Percentiles rank a stretch among this genome's conserved stretches.
phyloP scores from a whole-genome alignment of 2,329 filamentous ascomycete species.

The Coniochaeta sp. region DNA sequence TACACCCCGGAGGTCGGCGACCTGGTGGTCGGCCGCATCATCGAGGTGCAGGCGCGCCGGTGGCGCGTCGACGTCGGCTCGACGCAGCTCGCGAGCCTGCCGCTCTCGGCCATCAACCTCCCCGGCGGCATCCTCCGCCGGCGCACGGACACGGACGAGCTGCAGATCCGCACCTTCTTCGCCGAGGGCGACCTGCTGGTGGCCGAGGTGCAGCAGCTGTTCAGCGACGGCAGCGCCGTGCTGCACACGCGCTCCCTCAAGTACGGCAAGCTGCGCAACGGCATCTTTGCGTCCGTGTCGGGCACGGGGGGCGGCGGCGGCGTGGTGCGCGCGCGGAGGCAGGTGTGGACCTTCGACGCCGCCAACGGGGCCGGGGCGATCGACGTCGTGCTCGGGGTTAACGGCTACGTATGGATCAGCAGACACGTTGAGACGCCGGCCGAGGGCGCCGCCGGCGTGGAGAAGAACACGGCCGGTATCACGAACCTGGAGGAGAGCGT shows the following conservation, averaged over 20 bases:
- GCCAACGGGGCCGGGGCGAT: conserved; percentile 54
- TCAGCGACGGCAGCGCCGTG: conserved; percentile 76
- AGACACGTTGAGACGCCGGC: conserved; percentile 61
- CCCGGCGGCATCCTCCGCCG: conserved; percentile 88
- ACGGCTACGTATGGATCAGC: conserved; percentile 94
- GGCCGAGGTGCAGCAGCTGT: conserved; percentile 87
- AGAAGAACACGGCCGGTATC: conserved; percentile 43
- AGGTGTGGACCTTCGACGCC: conserved; percentile 75
- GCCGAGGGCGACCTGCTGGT: conserved; percentile 89
- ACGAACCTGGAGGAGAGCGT: conserved; percentile 85
- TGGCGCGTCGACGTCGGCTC: conserved; percentile 96
- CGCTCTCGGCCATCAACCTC: conserved; percentile 85
- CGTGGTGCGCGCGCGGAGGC: conserved; percentile 74
- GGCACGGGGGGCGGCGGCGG: conserved; percentile 80
- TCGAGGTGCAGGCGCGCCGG: conserved; percentile 85
- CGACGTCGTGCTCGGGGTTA: conserved; percentile 86
- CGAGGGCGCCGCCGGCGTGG: conserved; percentile 30
- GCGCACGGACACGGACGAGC: conserved; percentile 89
- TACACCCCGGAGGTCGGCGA: conserved; percentile 97
- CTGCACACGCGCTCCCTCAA: conserved; percentile 86
- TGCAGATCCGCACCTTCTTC: conserved; percentile 97
- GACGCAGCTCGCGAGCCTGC: conserved; percentile 75
- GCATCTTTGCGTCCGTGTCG: conserved; percentile 75
- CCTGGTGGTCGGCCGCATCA: conserved; percentile 85
- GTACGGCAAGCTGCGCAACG: conserved; percentile 94